These are phyloP conservation scores for Neurospora sp. DNA, from an alignment of 495 filamentous ascomycete species.

Conservation along the genomic window DNA sequence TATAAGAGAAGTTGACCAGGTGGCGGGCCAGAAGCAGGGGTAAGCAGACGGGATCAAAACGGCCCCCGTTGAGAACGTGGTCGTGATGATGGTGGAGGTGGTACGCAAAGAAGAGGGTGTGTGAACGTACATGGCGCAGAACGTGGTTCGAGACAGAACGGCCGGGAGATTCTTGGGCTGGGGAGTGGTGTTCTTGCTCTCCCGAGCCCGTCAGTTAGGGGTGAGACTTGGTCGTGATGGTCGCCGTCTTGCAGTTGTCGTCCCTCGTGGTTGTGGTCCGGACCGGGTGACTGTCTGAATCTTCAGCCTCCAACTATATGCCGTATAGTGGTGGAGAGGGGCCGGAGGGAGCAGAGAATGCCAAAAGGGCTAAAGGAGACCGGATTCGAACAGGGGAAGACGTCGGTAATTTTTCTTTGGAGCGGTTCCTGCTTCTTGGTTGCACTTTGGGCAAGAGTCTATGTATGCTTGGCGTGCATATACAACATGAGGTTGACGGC, in stretches of 20 bases:
- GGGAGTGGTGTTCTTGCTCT: constrained; percentile 5
- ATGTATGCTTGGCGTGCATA: constrained; percentile 28
- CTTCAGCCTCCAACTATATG: constrained; percentile 19
- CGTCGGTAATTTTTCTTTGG: constrained; percentile 20
- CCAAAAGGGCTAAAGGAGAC: constrained; percentile 30
- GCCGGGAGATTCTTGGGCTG: neutral
- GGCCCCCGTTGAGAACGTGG: constrained; percentile 24
- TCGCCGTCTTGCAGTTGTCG: neutral
- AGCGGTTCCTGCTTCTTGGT: constrained; percentile 23
- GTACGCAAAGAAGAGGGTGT: constrained; percentile 19
- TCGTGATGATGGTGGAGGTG: neutral
- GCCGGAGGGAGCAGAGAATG: constrained; percentile 17
- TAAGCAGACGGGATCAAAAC: constrained; percentile 15
- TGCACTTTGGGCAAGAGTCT: constrained; percentile 18
- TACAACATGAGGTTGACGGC: constrained; percentile 19
- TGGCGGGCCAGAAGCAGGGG: constrained; percentile 20
- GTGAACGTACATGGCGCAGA: constrained; percentile 18
- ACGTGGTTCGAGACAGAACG: constrained; percentile 8
- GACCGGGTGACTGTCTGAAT: neutral
- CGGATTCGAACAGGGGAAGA: constrained; percentile 22
- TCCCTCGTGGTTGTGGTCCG: constrained; percentile 3
- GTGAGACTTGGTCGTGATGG: neutral
- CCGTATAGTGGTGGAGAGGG: constrained; percentile 28
- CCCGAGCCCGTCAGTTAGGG: constrained; percentile 9
- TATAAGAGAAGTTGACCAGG: constrained; percentile 14